Percentiles rank a stretch among this genome's conserved stretches.
These are phyloP conservation scores for Pythium aquatile DNA, from an alignment of 352 stramenopile genomes.

Conservation along the genomic window DNA sequence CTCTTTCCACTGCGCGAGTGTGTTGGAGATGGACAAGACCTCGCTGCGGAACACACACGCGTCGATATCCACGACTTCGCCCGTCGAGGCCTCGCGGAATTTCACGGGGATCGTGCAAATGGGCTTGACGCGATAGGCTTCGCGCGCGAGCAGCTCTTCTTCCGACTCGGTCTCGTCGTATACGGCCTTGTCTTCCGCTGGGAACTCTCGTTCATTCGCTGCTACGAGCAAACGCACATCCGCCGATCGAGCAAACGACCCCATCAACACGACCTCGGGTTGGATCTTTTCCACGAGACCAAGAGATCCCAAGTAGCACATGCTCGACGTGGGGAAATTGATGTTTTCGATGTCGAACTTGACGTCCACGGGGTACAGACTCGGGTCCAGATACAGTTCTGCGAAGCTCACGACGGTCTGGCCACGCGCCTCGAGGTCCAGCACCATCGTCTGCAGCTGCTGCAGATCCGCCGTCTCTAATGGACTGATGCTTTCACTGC, in stretches of 20 bases:
- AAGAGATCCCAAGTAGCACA: slow-evolving; percentile 55
- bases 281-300: slow-evolving; percentile 53
- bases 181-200: background rate
- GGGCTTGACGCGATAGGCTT: slow-evolving; percentile 20
- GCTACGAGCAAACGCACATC: slow-evolving; percentile 43
- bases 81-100: slow-evolving; percentile 37
- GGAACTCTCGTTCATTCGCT: slow-evolving; percentile 18
- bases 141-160: slow-evolving; percentile 15
- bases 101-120: slow-evolving; percentile 39
- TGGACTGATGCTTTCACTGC: slow-evolving; percentile 17
- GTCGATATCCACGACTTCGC: slow-evolving; percentile 34
- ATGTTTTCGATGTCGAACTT: slow-evolving; percentile 54
- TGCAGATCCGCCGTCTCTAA: slow-evolving; percentile 46
- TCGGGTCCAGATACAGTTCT: slow-evolving; percentile 45
- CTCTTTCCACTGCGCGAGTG: slow-evolving; percentile 46
- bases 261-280: slow-evolving; percentile 48
- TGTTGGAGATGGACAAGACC: slow-evolving; percentile 52
- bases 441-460: slow-evolving; percentile 46
- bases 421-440: slow-evolving; percentile 41
- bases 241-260: slow-evolving; percentile 36
- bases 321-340: slow-evolving; percentile 56
- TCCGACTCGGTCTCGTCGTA: slow-evolving; percentile 24
- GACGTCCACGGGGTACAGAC: slow-evolving; percentile 39
- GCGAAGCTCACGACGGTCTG: slow-evolving; percentile 56
- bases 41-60: slow-evolving; percentile 38